These are phyloP conservation scores for Aspergillus pseudoglaucus DNA, from an alignment of 2,329 filamentous ascomycete genomes.

Conservation along the genomic window DNA sequence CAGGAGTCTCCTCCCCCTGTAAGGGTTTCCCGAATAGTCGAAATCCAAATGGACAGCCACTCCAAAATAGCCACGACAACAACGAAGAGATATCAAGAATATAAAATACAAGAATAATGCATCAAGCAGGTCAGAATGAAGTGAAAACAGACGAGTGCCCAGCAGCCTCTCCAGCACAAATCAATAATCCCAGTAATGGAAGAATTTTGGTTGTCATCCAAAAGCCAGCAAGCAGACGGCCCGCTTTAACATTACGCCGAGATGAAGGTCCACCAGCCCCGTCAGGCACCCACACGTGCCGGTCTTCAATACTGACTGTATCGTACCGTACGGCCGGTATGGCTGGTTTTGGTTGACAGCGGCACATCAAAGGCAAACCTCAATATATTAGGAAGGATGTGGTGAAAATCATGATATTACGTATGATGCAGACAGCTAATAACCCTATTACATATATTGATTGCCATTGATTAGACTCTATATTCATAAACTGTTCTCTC, in stretches of 20 bases:
- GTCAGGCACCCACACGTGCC: background rate
- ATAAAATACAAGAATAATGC: slow-evolving; percentile 5
- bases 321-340: slow-evolving; percentile 1
- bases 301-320: slow-evolving; percentile 3
- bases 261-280: slow-evolving; percentile 9
- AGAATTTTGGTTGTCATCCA: slow-evolving; percentile 2
- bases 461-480: no score
- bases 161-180: background rate
- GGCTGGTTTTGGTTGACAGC: background rate
- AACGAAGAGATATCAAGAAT: slow-evolving; percentile 4
- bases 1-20: slow-evolving; percentile 3
- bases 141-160: slow-evolving; percentile 3
- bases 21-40: background rate
- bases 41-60: slow-evolving; percentile 11
- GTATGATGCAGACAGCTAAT: no score
- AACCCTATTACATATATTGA: no score
- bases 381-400: no score
- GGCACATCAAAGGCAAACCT: background rate
- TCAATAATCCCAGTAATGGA: background rate
- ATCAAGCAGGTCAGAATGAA: slow-evolving; percentile 5
- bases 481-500: no score
- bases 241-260: slow-evolving; percentile 24
- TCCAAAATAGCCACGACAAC: slow-evolving; percentile 2
- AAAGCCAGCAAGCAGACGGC: slow-evolving; percentile 13
- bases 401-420: background rate